Conservation (phyloP, 2,329 filamentous ascomycete genomes). For the Fusarium bactridioides region DNA sequence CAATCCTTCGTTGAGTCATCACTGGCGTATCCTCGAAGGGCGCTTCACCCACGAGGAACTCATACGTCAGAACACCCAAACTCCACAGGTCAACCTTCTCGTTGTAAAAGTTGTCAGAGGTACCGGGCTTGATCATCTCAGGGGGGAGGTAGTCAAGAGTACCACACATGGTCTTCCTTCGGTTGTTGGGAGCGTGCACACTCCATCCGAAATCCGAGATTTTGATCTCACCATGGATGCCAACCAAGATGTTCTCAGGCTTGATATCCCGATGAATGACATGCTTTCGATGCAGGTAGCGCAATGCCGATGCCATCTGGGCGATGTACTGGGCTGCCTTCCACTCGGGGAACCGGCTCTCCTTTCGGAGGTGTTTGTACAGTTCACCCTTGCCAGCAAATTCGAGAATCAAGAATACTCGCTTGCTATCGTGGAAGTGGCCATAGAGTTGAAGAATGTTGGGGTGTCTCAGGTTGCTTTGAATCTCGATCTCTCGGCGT, state of each 20-base stretch:
- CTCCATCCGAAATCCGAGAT: conserved; percentile 99
- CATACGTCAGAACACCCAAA: conserved; percentile 92
- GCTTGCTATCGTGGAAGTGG: conserved; percentile 88
- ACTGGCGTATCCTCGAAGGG: conserved; percentile 95
- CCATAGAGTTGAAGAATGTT: conserved; percentile 85
- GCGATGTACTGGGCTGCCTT: conserved; percentile 87
- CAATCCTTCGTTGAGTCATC: conserved; percentile 93
- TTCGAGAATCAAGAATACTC: conserved; percentile 86
- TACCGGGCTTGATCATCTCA: conserved; percentile 91
- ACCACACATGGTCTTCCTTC: conserved; percentile 94
- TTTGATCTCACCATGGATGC: conserved; percentile 97
- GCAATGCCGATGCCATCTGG: conserved; percentile 85
- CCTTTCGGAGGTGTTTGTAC: conserved; percentile 84
- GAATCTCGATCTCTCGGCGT: conserved; percentile 86
- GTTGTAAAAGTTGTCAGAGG: conserved; percentile 85
- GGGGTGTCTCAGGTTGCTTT: conserved; percentile 84
- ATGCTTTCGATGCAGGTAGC: conserved; percentile 94
- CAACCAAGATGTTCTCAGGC: conserved; percentile 95
- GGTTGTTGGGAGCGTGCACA: conserved; percentile 94
- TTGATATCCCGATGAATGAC: conserved; percentile 98
- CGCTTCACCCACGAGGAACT: conserved; percentile 94
- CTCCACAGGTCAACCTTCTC: conserved; percentile 98
- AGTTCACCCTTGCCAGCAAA: conserved; percentile 86
- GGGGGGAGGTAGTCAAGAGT: conserved; percentile 97
- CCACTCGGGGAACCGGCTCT: conserved; percentile 82